Base-by-base conservation (phyloP, 495 filamentous ascomycete species). In the Staphylotrichum tortipilum region DNA sequence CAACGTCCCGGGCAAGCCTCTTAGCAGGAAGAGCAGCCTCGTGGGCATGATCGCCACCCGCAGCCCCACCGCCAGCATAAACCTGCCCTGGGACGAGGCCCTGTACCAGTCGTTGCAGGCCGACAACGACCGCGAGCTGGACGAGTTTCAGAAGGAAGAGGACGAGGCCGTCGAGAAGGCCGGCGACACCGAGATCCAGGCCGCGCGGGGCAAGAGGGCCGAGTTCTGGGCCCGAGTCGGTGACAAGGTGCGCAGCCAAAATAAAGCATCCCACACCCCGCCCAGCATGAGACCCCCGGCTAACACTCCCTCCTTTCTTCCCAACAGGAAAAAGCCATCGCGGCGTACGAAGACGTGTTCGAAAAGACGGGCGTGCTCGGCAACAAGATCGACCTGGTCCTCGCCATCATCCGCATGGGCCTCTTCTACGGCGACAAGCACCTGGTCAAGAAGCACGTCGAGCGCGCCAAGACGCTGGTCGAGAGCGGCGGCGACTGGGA, bases 401-500 rank as follows among this genome's bases (percentile, higher is more conserved):
- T 98, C 23, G 92, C 92, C 37, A 95, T 96, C 66, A 89, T 96
- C 64, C 88, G 92, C 35, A 83, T 96, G 67, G 88, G 86, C 23
- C 78, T 98, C 39, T 97, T 97, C 74, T 98, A 95, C 60, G 88
- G 86, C 52, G 92, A 98, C 64, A 85, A 87, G 66, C 55, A 85
- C 29, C 80, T 87, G 17, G 92, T 94, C 46, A 95, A 89, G 79
- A 95, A 94, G 73, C 87, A 85, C 29, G 80, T 97, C 36, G 88
- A 95, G 54, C 83, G 92, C 8, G 92, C 92, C 52, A 85, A 88
- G 72, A 78, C 83, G 14, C 76, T 98, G 24, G 87, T 96, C 19
- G 92, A 98, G 60, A 86, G 81, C 52, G 92, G 92, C 57, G 92
- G 92, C 56, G 92, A 98, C 66, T 98, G 92, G 92, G 92, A 98